Conservation (phyloP, 2,329 filamentous ascomycete species). For the Ceratocystis ficicola region DNA sequence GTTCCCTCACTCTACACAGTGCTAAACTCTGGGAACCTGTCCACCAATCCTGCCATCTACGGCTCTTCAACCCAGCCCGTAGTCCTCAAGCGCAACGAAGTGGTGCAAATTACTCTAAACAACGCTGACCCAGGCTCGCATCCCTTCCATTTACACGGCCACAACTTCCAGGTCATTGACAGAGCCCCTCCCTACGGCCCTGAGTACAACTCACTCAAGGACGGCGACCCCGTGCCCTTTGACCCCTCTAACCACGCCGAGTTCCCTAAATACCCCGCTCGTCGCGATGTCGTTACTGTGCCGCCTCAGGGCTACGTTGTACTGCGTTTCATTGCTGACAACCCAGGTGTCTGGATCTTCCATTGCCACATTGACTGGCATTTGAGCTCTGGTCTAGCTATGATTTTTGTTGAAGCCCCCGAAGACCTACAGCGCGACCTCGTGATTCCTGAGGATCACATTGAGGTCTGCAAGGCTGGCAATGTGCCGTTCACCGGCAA, state of each 20-base stretch:
- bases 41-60: conserved; percentile 39
- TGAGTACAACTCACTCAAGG: conserved; percentile 21
- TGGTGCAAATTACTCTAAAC: conserved; percentile 48
- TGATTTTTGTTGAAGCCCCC: conserved; percentile 27
- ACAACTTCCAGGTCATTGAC: conserved; percentile 42
- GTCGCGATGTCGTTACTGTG: conserved; percentile 39
- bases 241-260: conserved; percentile 31
- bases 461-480: conserved; percentile 30
- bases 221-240: conserved; percentile 25
- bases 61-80: conserved; percentile 40
- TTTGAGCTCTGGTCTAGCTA: conserved; percentile 34
- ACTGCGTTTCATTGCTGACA: conserved; percentile 35
- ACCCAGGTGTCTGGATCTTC: conserved; percentile 36
- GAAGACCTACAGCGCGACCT: conserved; percentile 38
- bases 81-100: conserved; percentile 41
- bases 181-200: conserved; percentile 21
- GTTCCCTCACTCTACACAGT: conserved; percentile 57
- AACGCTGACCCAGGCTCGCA: conserved; percentile 47
- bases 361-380: conserved; percentile 44
- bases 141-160: conserved; percentile 54
- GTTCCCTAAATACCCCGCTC: conserved; percentile 33
- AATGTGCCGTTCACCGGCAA: conserved; percentile 41
- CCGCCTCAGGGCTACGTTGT: conserved; percentile 39
- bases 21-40: conserved; percentile 40
- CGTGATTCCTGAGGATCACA: conserved; percentile 44